phyloP scores from a whole-genome alignment of 352 stramenopile species.

The Phytophthora litchii region DNA sequence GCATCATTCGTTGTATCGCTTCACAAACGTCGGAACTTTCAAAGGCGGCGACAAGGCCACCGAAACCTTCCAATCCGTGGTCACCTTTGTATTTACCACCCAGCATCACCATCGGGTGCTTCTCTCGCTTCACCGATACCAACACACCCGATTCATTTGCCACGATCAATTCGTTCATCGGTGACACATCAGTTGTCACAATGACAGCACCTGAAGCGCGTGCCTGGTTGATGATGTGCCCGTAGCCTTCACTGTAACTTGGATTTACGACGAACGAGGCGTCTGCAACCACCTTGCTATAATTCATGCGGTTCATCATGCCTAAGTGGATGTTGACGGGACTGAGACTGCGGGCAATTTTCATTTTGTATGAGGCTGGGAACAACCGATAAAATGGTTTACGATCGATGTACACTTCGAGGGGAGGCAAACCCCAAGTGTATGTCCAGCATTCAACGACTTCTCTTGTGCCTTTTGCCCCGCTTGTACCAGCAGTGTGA shows the following conservation, averaged over 20 bases:
- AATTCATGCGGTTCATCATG: slow-evolving; percentile 31
- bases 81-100: slow-evolving; percentile 35
- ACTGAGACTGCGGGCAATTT: slow-evolving; percentile 27
- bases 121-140: slow-evolving; percentile 12
- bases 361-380: slow-evolving; percentile 32
- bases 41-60: slow-evolving; percentile 35
- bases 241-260: slow-evolving; percentile 71
- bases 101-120: slow-evolving; percentile 36
- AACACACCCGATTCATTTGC: slow-evolving; percentile 32
- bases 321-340: slow-evolving; percentile 38
- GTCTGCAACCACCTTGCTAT: slow-evolving; percentile 51
- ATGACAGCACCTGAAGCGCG: slow-evolving; percentile 55
- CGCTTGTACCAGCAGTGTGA: slow-evolving; percentile 56
- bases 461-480: slow-evolving; percentile 58
- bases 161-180: slow-evolving; percentile 72
- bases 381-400: slow-evolving; percentile 31
- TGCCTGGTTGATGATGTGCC: slow-evolving; percentile 76
- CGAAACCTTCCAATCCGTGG: slow-evolving; percentile 24
- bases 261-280: slow-evolving; percentile 60
- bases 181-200: slow-evolving; percentile 52
- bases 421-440: slow-evolving; percentile 41
- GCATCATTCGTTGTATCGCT: slow-evolving; percentile 29
- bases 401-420: slow-evolving; percentile 48
- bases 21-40: slow-evolving; percentile 29
- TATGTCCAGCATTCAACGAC: slow-evolving; percentile 66